Evolutionary conservation across 192 early-diverging fungal species (phyloP), one percentile per base, ranked within the genome.

Genomic region (Podila clonocystis): DNA sequence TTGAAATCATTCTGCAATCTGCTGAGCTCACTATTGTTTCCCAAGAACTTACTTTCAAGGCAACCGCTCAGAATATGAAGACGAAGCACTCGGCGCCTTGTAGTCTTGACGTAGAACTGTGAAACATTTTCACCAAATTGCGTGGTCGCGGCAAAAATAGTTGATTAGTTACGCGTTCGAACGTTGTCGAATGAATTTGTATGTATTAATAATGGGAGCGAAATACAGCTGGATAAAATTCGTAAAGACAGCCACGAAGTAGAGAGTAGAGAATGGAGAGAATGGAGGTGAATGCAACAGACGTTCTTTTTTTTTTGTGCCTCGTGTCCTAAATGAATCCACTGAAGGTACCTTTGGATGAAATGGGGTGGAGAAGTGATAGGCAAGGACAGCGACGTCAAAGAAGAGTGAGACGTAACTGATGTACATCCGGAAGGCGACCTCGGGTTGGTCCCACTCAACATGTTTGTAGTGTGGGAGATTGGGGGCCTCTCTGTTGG

Each of bases 391-490:
- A 1, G 65, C 76, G 9, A 68, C 19, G 26, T 79, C 76, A n/a
- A 79, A 79, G 24, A 79, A 67, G 22, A 79, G 65, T 15, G 76
- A 79, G 60, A 68, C 3, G 50, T 79, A 79, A 28, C 65, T 29
- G 9, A 79, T 19, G 41, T 79, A 79, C 76, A 79, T 79, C 34
- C 69, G 49, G 36, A 67, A 72, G 64, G 70, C 48, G 9, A 50
- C 29, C 52, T 79, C 76, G 11, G 69, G 34, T 6, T 61, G 34
- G 1, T 72, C 50, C 76, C 76, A 79, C 30, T 72, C 50, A 41
- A 79, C 76, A 64, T 79, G 76, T 55, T 72, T 72, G 65, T 6
- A 58, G 61, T 79, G 76, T 19, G 76, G 76, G 31, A 79, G 65
- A 22, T 29, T 6, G 34, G 33, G n/a, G 36, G 5, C 48, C 58